These are phyloP conservation scores for Lachnellula hyalina DNA, from an alignment of 2,329 filamentous ascomycete species.

Conservation along the genomic window DNA sequence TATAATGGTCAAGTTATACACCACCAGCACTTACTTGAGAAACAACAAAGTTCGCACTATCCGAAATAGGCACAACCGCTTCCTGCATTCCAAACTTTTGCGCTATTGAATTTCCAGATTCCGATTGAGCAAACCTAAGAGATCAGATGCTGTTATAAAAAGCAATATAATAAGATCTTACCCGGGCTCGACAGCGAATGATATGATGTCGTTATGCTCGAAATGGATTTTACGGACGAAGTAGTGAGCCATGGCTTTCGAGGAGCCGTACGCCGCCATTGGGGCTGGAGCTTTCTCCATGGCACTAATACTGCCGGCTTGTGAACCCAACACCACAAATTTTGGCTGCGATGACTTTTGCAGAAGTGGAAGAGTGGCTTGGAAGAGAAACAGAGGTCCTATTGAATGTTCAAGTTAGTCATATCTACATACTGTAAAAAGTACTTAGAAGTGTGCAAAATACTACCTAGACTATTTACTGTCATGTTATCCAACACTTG, in stretches of 20 bases:
- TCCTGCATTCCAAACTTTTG: neutral
- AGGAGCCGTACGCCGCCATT: conserved; percentile 36
- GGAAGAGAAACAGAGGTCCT: conserved; percentile 38
- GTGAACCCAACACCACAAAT: conserved; percentile 32
- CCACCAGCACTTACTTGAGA: neutral
- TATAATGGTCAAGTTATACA: neutral
- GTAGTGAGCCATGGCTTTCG: conserved; percentile 36
- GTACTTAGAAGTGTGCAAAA: conserved; percentile 26
- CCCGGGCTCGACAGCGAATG: too few species aligned
- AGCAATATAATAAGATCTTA: too few species aligned
- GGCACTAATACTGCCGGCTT: conserved; percentile 14
- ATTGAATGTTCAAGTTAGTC: too few species aligned
- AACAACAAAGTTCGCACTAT: neutral
- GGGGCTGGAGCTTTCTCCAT: conserved; percentile 10
- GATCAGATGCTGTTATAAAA: too few species aligned
- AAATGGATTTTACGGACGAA: conserved; percentile 33
- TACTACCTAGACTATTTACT: conserved; percentile 32
- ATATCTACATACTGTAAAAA: too few species aligned
- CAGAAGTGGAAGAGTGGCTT: conserved; percentile 39
- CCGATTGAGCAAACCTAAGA: too few species aligned
- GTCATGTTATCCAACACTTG: conserved; percentile 36
- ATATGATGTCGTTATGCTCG: conserved; percentile 23
- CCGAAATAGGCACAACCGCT: neutral
- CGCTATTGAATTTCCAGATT: too few species aligned
- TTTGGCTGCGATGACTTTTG: conserved; percentile 31